Conservation (phyloP, 2,329 filamentous ascomycete species). For the Cordyceps tenuipes region DNA sequence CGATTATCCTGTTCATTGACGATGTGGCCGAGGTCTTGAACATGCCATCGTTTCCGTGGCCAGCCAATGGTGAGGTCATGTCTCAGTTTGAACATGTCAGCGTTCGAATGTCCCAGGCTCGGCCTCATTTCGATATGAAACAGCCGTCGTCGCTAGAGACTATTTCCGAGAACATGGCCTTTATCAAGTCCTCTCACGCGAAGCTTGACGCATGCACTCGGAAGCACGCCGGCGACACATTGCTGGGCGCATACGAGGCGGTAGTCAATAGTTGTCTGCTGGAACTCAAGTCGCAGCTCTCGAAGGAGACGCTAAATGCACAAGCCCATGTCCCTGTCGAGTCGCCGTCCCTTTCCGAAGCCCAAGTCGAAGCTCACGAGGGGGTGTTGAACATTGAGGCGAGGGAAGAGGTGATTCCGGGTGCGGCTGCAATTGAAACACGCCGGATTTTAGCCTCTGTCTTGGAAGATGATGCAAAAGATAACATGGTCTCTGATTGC, state of each 20-base stretch:
- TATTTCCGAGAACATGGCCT: neutral
- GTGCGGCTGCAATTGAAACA: too few relatives aligned
- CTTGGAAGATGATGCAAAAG: too few relatives aligned
- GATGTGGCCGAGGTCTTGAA: neutral
- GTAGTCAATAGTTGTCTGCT: neutral
- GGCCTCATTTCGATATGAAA: neutral
- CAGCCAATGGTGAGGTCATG: neutral
- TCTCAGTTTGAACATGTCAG: neutral
- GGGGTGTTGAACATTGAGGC: too few relatives aligned
- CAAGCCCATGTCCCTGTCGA: neutral
- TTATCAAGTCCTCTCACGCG: neutral
- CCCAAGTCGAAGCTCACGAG: too few relatives aligned
- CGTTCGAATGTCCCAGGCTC: neutral
- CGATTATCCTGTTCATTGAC: neutral
- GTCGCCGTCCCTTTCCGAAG: neutral
- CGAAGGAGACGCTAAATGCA: neutral
- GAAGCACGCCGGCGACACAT: neutral
- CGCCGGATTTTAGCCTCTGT: too few relatives aligned
- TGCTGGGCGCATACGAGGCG: neutral
- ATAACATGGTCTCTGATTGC: too few relatives aligned
- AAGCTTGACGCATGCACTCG: neutral
- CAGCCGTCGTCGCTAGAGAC: neutral
- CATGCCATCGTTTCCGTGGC: neutral
- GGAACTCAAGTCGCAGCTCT: neutral
- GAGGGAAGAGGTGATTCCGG: too few relatives aligned